Conservation (phyloP, 2,329 filamentous ascomycete genomes). For the Xylaria sp. region DNA sequence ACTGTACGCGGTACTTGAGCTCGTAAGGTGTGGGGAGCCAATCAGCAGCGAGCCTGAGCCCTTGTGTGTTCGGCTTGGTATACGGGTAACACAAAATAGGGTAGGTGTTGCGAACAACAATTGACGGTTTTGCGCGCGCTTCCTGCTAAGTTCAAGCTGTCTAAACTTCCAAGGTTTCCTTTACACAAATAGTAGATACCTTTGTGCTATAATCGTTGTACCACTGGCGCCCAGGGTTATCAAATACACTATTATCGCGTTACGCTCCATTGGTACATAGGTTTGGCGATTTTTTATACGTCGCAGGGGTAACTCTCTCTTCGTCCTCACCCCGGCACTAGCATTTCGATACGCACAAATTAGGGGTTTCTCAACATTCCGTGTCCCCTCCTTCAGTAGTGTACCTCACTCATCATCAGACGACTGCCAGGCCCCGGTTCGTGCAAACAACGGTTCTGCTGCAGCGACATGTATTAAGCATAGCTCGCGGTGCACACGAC, state of each 20-base stretch:
- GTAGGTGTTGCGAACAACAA: slow-evolving; percentile 9
- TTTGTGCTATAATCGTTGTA: neutral
- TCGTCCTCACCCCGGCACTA: slow-evolving; percentile 22
- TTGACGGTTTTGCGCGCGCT: slow-evolving; percentile 28
- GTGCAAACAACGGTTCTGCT: neutral
- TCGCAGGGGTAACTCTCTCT: neutral
- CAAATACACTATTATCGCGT: slow-evolving; percentile 13
- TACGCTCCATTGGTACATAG: slow-evolving; percentile 8
- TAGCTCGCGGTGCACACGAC: slow-evolving; percentile 19
- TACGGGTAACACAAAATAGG: neutral
- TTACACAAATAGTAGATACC: neutral
- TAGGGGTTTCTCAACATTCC: slow-evolving; percentile 34
- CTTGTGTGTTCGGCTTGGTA: slow-evolving; percentile 6
- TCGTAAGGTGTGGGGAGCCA: slow-evolving; percentile 11
- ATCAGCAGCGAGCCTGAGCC: slow-evolving; percentile 19
- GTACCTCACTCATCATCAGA: slow-evolving; percentile 3
- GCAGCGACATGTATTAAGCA: neutral
- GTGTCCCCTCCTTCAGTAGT: slow-evolving; percentile 18
- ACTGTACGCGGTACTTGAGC: slow-evolving; percentile 35
- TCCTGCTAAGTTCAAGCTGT: neutral
- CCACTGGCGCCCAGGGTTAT: neutral
- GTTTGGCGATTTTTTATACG: neutral
- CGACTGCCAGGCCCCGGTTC: slow-evolving; percentile 13
- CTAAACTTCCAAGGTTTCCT: neutral
- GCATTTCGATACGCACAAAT: slow-evolving; percentile 13